Evolutionary conservation across 768 basidiomycete species (phyloP).

Genomic region (Hypholoma sublateritium): DNA sequence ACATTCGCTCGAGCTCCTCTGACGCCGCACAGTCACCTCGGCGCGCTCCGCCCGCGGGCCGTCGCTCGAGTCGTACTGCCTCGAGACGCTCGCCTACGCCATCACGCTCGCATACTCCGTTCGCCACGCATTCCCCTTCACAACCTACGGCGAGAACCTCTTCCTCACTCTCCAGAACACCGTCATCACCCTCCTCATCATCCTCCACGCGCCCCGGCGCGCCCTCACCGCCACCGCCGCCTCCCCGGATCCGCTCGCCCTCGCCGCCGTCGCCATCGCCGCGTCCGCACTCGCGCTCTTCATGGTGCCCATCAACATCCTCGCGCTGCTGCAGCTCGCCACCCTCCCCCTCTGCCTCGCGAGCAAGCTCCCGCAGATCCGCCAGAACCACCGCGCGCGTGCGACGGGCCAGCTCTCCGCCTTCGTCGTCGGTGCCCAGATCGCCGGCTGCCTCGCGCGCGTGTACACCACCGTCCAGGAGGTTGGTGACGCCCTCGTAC

Average conservation of each 20-base stretch:
- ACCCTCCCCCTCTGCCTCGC: conserved; percentile 91
- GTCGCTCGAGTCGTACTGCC: conserved; percentile 80
- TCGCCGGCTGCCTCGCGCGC: conserved; percentile 86
- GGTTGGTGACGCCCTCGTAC: conserved; percentile 78
- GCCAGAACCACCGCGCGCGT: conserved; percentile 68
- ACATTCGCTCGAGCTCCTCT: background rate
- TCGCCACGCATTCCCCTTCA: conserved; percentile 87
- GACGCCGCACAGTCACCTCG: conserved; percentile 51
- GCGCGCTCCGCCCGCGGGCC: conserved; percentile 83
- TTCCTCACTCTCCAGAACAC: conserved; percentile 91
- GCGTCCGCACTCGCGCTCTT: conserved; percentile 34
- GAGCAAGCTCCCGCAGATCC: conserved; percentile 54
- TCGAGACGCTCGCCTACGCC: conserved; percentile 89
- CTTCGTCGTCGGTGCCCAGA: conserved; percentile 86
- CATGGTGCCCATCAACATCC: conserved; percentile 41
- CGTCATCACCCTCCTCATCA: conserved; percentile 85
- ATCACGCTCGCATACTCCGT: conserved; percentile 88
- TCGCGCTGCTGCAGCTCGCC: conserved; percentile 75
- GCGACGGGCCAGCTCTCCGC: conserved; percentile 94
- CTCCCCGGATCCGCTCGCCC: conserved; percentile 11
- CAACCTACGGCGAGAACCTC: conserved; percentile 97
- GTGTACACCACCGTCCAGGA: conserved; percentile 93
- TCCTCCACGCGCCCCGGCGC: conserved; percentile 51
- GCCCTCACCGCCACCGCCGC: conserved; percentile 19
- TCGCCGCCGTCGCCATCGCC: conserved; percentile 12